Percentiles rank a stretch among this genome's conserved stretches.
phyloP scores from a whole-genome alignment of 352 stramenopile genomes.

The Elongisporangium senticosum region DNA sequence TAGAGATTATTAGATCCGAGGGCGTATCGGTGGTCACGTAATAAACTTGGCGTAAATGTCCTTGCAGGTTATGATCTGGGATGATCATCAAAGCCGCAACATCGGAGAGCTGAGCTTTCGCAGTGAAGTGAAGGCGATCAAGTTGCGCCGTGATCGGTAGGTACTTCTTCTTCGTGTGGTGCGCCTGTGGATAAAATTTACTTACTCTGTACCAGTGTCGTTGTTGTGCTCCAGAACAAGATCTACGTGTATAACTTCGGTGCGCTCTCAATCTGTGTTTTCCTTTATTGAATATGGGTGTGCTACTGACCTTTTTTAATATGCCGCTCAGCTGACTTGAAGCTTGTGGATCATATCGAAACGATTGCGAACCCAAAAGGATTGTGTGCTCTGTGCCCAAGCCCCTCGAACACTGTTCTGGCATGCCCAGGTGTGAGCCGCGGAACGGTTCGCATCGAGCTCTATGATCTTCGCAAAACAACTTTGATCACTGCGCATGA shows the following conservation, averaged over 20 bases:
- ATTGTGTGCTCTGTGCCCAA: conserved; percentile 92
- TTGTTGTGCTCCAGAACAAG: conserved; percentile 96
- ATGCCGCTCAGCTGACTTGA: conserved; percentile 85
- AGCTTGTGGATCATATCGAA: conserved; percentile 97
- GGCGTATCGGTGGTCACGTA: background rate
- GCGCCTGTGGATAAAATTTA: background rate
- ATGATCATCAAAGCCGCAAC: conserved; percentile 97
- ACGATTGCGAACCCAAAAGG: conserved; percentile 97
- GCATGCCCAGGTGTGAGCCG: conserved; percentile 91
- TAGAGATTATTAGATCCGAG: background rate
- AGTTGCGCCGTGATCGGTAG: conserved; percentile 91
- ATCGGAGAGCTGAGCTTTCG: conserved; percentile 98
- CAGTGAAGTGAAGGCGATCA: conserved; percentile 94
- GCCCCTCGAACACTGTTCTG: conserved; percentile 92
- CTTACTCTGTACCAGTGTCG: conserved; percentile 62
- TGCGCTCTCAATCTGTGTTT: conserved; percentile 9
- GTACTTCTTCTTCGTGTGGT: background rate
- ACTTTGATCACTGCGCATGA: conserved; percentile 96
- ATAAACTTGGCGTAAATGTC: conserved; percentile 1
- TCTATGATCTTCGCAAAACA: conserved; percentile 95
- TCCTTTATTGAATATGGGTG: too few species aligned
- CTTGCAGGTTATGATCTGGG: conserved; percentile 97
- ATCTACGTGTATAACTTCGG: conserved; percentile 98
- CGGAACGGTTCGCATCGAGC: conserved; percentile 93
- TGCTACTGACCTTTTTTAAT: conserved; percentile 2